phyloP scores from a whole-genome alignment of 805 yeast species.

The Ogataea zsoltii region DNA sequence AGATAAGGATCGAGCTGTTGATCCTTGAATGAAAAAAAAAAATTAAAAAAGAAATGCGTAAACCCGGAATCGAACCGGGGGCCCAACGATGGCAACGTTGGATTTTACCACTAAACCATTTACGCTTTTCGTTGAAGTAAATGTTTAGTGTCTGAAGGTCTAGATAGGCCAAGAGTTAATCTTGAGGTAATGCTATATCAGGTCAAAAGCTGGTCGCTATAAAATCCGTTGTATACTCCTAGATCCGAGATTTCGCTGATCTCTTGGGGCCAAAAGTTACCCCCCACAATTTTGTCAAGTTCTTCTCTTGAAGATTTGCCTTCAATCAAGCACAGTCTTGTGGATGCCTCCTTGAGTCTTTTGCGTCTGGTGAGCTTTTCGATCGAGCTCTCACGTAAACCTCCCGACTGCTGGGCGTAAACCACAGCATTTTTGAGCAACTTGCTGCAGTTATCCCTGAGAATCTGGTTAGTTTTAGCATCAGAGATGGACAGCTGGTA shows the following conservation, averaged over 20 bases:
- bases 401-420: constrained; percentile 48
- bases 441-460: constrained; percentile 42
- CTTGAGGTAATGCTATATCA: too few relatives aligned
- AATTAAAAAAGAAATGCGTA: constrained; percentile 18
- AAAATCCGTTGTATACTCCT: constrained; percentile 17
- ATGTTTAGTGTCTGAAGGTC: too few relatives aligned
- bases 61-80: constrained; percentile 32
- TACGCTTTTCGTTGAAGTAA: constrained; percentile 13
- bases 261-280: constrained; percentile 31
- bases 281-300: constrained; percentile 29
- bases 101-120: constrained; percentile 30
- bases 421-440: constrained; percentile 48
- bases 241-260: constrained; percentile 26
- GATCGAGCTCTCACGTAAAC: constrained; percentile 46
- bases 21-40: not conserved
- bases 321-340: constrained; percentile 48
- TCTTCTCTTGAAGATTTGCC: constrained; percentile 33
- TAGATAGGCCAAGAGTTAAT: not conserved
- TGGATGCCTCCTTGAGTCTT: constrained; percentile 44
- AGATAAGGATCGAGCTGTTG: too few relatives aligned
- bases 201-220: not conserved
- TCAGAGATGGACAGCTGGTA: constrained; percentile 35
- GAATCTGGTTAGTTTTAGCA: constrained; percentile 33
- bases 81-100: constrained; percentile 31
- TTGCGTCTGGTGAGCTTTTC: constrained; percentile 46